Conservation (phyloP, 495 filamentous ascomycete species). For the Hypoxylon trugodes region DNA sequence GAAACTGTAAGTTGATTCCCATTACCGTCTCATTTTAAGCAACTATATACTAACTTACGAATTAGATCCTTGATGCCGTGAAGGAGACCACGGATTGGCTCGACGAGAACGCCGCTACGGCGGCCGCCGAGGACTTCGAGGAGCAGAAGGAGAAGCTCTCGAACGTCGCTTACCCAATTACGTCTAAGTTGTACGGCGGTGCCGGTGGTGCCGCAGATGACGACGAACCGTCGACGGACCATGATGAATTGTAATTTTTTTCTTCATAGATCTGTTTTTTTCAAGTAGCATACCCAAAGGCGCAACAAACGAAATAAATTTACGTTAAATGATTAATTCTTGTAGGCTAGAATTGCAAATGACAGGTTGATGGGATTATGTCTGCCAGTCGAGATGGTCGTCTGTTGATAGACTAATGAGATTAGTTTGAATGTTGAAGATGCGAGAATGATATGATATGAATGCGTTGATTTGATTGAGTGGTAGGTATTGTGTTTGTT, state of each 20-base stretch:
- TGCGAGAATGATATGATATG: no score
- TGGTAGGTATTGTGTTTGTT: no score
- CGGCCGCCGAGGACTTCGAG: slow-evolving; percentile 92
- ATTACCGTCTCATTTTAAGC: not conserved
- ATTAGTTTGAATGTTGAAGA: no score
- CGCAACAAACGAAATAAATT: no score
- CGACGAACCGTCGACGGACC: slow-evolving; percentile 77
- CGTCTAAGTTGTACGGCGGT: slow-evolving; percentile 91
- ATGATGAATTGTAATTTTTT: slow-evolving; percentile 90
- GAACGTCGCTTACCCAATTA: slow-evolving; percentile 96
- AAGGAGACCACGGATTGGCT: slow-evolving; percentile 99
- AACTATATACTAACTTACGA: slow-evolving; percentile 35
- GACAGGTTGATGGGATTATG: no score
- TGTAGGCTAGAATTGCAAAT: no score
- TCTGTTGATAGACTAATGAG: no score
- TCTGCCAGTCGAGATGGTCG: no score
- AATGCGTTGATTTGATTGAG: no score
- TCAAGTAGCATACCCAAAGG: slow-evolving; percentile 44
- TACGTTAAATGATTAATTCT: no score
- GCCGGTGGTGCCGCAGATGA: slow-evolving; percentile 70
- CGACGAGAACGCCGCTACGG: slow-evolving; percentile 90
- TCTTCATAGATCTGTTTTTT: slow-evolving; percentile 39
- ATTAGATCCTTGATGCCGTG: slow-evolving; percentile 86
- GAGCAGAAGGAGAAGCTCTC: slow-evolving; percentile 99
- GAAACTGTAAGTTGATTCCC: slow-evolving; percentile 71